A percentile compares a stretch with the other conserved stretches of the same genome.
phyloP scores from a whole-genome alignment of 2,329 filamentous ascomycete species.

The Cordyceps militaris region DNA sequence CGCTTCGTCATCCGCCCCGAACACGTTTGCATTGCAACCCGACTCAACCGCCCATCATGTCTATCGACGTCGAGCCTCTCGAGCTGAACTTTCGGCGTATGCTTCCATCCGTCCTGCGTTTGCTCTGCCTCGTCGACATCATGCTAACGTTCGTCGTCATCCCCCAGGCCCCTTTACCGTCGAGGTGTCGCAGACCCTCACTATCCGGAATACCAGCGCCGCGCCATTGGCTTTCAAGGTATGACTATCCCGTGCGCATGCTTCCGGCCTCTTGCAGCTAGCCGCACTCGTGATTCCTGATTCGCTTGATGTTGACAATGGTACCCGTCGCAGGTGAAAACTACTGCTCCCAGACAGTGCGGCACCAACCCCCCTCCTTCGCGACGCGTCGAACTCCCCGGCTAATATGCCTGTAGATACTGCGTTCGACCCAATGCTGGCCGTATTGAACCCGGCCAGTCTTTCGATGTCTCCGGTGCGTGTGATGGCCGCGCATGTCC shows the following conservation, averaged over 20 bases:
- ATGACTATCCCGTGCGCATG: conserved; percentile 16
- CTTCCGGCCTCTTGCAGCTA: not conserved
- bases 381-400: conserved; percentile 5
- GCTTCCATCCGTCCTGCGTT: conserved; percentile 29
- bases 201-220: conserved; percentile 56
- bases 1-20: conserved; percentile 6
- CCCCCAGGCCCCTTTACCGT: conserved; percentile 56
- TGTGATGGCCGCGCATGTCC: not conserved
- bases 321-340: conserved; percentile 71
- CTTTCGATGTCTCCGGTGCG: conserved; percentile 89
- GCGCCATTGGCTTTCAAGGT: conserved; percentile 65
- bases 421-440: conserved; percentile 96
- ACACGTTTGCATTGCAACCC: conserved; percentile 1
- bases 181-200: conserved; percentile 58
- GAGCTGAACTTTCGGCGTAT: conserved; percentile 92
- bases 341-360: conserved; percentile 97
- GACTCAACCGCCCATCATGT: conserved; percentile 55
- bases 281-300: not conserved
- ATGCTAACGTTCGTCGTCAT: conserved; percentile 13
- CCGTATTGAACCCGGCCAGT: conserved; percentile 81
- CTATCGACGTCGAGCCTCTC: conserved; percentile 82
- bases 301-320: conserved; percentile 21
- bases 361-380: conserved; percentile 25
- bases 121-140: not conserved
- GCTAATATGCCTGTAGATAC: conserved; percentile 56